phyloP scores from a whole-genome alignment of 78 protist genomes.

The Dictyostelium firmibasis region DNA sequence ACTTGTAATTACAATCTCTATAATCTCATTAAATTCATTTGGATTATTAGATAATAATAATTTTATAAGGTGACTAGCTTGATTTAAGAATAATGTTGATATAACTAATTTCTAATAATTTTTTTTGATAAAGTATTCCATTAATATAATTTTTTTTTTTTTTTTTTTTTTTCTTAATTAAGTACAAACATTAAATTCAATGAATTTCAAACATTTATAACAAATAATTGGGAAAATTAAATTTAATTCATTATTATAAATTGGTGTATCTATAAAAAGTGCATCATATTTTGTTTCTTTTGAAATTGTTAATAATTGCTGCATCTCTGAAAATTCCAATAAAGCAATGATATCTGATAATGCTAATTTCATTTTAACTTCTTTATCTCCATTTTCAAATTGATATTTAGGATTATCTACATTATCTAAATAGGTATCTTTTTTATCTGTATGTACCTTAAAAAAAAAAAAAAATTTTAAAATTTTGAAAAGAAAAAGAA shows the following conservation, averaged over 20 bases:
- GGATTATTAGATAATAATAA: conserved; percentile 10
- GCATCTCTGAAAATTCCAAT: conserved; percentile 7
- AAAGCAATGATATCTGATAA: conserved; percentile 8
- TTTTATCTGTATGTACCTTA: background rate
- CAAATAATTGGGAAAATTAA: conserved; percentile 15
- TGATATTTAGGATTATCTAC: background rate
- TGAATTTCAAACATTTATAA: background rate
- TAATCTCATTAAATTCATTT: conserved; percentile 17
- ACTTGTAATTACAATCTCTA: conserved; percentile 3
- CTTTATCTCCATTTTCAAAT: background rate
- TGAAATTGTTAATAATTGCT: background rate
- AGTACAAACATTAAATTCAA: conserved; percentile 28
- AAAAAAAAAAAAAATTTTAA: background rate
- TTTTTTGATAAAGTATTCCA: background rate
- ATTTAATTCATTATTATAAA: conserved; percentile 17
- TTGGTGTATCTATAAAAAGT: conserved; percentile 19
- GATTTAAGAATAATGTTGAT: conserved; percentile 39
- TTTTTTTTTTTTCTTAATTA: background rate
- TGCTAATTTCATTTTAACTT: background rate
- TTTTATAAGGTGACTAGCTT: background rate
- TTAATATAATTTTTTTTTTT: no score
- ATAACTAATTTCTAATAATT: conserved; percentile 6
- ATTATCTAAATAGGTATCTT: background rate
- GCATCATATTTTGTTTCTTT: conserved; percentile 3
- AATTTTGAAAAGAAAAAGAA: background rate